phyloP scores from a whole-genome alignment of 2,329 filamentous ascomycete species.

The Ascochyta fabae region DNA sequence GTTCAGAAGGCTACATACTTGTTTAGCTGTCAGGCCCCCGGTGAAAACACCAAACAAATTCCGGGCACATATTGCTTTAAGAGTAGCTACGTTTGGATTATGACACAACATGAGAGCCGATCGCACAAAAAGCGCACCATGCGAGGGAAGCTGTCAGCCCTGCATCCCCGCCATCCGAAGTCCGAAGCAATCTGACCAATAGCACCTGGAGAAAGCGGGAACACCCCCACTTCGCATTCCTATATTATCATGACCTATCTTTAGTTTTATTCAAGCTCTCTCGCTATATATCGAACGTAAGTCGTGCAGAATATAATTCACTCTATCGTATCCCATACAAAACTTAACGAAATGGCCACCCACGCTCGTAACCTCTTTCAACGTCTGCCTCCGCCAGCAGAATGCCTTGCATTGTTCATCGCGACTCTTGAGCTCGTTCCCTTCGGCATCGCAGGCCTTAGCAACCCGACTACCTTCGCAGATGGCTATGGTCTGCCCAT shows the following conservation, averaged over 20 bases:
- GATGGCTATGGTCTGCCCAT: conserved; percentile 29
- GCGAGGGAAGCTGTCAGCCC: background rate
- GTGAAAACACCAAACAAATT: too few species aligned
- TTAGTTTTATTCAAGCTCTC: background rate
- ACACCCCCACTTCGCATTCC: background rate
- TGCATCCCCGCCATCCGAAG: conserved; percentile 18
- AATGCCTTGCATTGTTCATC: conserved; percentile 34
- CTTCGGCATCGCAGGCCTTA: conserved; percentile 30
- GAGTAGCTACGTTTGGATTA: background rate
- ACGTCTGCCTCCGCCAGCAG: conserved; percentile 30
- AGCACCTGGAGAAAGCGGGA: background rate
- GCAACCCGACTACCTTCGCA: conserved; percentile 22
- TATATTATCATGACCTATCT: background rate
- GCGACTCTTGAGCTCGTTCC: conserved; percentile 32
- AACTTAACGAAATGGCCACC: conserved; percentile 20
- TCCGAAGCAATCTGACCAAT: conserved; percentile 12
- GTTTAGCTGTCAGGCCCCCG: too few species aligned
- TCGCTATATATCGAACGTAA: background rate
- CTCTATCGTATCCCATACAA: background rate
- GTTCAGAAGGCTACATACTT: too few species aligned
- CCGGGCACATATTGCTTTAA: too few species aligned
- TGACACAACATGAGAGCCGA: background rate
- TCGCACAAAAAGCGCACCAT: background rate
- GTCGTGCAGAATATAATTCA: background rate
- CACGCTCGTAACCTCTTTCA: conserved; percentile 27